phyloP scores from a whole-genome alignment of 2,329 filamentous ascomycete species.

The Scedosporium apiospermum region DNA sequence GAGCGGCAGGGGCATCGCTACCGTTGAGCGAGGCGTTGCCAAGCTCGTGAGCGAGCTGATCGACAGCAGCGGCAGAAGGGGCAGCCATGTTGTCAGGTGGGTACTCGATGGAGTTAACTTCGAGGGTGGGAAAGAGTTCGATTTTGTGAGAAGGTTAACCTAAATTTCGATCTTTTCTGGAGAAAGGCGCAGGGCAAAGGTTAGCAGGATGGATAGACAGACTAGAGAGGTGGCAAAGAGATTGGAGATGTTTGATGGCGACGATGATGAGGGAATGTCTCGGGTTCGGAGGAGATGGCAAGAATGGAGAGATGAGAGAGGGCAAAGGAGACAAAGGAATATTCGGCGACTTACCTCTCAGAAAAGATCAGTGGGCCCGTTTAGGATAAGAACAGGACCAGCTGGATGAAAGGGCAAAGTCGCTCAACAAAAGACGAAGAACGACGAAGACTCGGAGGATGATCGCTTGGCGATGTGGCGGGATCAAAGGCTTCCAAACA shows the following conservation, averaged over 20 bases:
- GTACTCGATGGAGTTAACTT: not conserved
- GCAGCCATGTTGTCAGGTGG: slow-evolving; percentile 5
- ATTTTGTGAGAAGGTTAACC: slow-evolving; percentile 8
- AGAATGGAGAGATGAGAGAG: too few relatives aligned
- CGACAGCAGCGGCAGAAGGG: slow-evolving; percentile 48
- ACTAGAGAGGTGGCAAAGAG: not conserved
- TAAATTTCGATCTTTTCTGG: slow-evolving; percentile 13
- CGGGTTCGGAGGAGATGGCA: not conserved
- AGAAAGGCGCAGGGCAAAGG: slow-evolving; percentile 10
- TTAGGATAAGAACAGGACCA: not conserved
- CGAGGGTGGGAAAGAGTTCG: slow-evolving; percentile 10
- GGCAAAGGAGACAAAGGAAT: not conserved
- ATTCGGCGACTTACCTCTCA: not conserved
- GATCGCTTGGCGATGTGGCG: not conserved
- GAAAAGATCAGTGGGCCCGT: not conserved
- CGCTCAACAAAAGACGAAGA: not conserved
- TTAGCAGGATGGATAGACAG: slow-evolving; percentile 6
- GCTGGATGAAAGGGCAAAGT: not conserved
- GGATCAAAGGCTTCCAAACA: not conserved
- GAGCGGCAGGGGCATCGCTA: slow-evolving; percentile 54
- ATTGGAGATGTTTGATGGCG: slow-evolving; percentile 4
- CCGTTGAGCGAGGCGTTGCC: slow-evolving; percentile 62
- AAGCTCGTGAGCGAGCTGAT: slow-evolving; percentile 73
- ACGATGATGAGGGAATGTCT: slow-evolving; percentile 19
- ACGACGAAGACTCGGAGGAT: slow-evolving; percentile 1